Evolutionary conservation across 2,329 filamentous ascomycete species (phyloP).

Genomic region (Pezicula radicicola): DNA sequence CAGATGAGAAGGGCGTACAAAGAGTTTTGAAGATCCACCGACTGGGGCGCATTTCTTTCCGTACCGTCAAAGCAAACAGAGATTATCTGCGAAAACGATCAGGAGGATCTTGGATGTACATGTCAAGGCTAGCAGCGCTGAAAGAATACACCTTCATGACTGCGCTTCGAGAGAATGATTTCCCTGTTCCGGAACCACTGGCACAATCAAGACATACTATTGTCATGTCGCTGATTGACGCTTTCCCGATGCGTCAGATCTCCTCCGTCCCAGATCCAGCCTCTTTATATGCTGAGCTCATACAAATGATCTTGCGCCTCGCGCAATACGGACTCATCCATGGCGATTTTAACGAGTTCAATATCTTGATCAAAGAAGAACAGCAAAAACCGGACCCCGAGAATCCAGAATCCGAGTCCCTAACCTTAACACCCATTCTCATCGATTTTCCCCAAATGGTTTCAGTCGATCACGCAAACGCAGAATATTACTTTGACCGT

Average conservation of each 20-base stretch:
- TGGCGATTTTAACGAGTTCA: constrained; percentile 99
- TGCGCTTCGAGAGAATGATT: constrained; percentile 76
- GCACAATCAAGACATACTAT: constrained; percentile 92
- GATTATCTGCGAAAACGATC: constrained; percentile 86
- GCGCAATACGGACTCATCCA: constrained; percentile 90
- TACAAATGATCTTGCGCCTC: constrained; percentile 78
- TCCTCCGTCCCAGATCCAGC: constrained; percentile 79
- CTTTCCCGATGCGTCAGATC: constrained; percentile 88
- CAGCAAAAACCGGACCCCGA: constrained; percentile 30
- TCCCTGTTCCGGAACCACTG: constrained; percentile 84
- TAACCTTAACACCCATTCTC: constrained; percentile 72
- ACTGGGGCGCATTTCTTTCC: constrained; percentile 92
- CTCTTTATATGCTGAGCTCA: constrained; percentile 85
- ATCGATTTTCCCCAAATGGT: constrained; percentile 99
- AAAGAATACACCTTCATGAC: constrained; percentile 97
- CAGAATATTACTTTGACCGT: constrained; percentile 95
- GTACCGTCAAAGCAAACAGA: constrained; percentile 91
- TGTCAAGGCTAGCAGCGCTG: constrained; percentile 86
- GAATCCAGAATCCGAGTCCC: constrained; percentile 37
- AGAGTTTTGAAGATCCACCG: constrained; percentile 93
- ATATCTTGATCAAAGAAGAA: constrained; percentile 87
- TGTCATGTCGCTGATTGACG: constrained; percentile 91
- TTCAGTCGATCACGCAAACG: constrained; percentile 89
- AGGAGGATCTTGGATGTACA: constrained; percentile 95
- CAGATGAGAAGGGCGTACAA: constrained; percentile 73